Evolutionary conservation across 2,329 filamentous ascomycete genomes (phyloP).

Genomic region (Aspergillus cejpii): DNA sequence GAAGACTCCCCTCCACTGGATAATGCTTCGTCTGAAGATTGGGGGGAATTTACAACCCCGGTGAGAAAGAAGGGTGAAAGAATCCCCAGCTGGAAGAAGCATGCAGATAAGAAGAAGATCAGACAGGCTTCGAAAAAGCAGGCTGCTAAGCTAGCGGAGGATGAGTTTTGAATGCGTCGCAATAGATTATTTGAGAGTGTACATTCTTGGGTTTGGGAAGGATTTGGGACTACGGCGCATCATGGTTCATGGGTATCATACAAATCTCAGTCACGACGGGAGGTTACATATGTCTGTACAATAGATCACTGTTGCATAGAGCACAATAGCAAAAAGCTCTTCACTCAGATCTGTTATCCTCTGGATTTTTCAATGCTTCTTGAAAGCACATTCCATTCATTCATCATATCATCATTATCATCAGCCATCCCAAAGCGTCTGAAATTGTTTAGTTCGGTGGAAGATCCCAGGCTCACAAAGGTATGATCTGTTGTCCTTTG

Average conservation of each 20-base stretch:
- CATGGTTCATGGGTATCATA: neutral
- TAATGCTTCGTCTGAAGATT: neutral
- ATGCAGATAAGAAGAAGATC: conserved; percentile 39
- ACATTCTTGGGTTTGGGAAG: conserved; percentile 1
- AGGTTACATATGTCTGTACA: conserved; percentile 13
- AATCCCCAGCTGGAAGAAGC: conserved; percentile 40
- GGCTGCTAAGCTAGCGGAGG: conserved; percentile 3
- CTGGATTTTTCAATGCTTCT: neutral
- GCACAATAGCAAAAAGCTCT: conserved; percentile 16
- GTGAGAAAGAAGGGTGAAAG: conserved; percentile 30
- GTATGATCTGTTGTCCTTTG: too few relatives aligned
- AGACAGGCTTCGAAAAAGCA: conserved; percentile 39
- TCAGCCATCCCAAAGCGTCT: neutral
- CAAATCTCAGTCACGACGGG: neutral
- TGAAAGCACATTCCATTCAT: neutral
- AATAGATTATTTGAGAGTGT: conserved; percentile 1
- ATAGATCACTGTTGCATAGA: conserved; percentile 10
- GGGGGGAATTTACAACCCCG: conserved; percentile 14
- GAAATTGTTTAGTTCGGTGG: too few relatives aligned
- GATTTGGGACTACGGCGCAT: conserved; percentile 4
- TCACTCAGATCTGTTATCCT: conserved; percentile 18
- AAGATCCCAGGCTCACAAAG: too few relatives aligned
- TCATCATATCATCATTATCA: neutral
- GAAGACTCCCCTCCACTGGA: conserved; percentile 17
- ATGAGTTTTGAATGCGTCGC: neutral